phyloP scores from a whole-genome alignment of 2,329 filamentous ascomycete species.

The Sarocladium kiliense region DNA sequence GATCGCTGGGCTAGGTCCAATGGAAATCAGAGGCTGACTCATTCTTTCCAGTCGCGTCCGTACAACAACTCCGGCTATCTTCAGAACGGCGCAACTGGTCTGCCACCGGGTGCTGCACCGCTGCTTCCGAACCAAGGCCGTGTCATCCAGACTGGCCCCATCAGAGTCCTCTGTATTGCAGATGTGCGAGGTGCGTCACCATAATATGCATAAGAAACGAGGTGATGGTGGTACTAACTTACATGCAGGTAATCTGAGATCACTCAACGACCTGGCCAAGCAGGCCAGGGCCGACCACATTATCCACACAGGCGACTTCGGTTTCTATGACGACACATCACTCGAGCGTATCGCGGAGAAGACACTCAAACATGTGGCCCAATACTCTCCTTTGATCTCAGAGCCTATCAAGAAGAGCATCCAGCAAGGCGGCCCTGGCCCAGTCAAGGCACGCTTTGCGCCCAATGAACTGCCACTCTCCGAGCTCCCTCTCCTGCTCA shows the following conservation, averaged over 20 bases:
- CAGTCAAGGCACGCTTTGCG: conserved; percentile 81
- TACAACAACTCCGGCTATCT: conserved; percentile 53
- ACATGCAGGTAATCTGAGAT: conserved; percentile 93
- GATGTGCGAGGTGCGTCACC: conserved; percentile 60
- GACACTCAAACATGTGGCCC: conserved; percentile 95
- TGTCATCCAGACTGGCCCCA: conserved; percentile 59
- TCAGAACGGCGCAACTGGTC: conserved; percentile 54
- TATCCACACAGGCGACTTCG: conserved; percentile 97
- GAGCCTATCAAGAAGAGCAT: conserved; percentile 69
- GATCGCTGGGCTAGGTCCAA: background rate
- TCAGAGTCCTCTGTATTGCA: conserved; percentile 64
- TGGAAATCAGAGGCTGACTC: conserved; percentile 15
- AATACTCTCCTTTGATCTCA: conserved; percentile 91
- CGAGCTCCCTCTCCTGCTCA: conserved; percentile 83
- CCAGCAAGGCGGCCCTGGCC: conserved; percentile 60
- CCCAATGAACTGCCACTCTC: conserved; percentile 83
- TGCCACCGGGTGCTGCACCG: conserved; percentile 55
- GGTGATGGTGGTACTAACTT: too few relatives aligned
- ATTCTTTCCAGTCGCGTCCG: conserved; percentile 31
- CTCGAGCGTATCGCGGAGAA: conserved; percentile 97
- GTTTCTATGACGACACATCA: conserved; percentile 96
- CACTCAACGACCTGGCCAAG: conserved; percentile 92
- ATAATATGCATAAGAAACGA: background rate
- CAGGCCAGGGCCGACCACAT: conserved; percentile 95
- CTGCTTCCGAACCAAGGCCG: conserved; percentile 64